Evolutionary conservation across 345 rosid species (phyloP).

Genomic region (Eucalyptus urophylla): DNA sequence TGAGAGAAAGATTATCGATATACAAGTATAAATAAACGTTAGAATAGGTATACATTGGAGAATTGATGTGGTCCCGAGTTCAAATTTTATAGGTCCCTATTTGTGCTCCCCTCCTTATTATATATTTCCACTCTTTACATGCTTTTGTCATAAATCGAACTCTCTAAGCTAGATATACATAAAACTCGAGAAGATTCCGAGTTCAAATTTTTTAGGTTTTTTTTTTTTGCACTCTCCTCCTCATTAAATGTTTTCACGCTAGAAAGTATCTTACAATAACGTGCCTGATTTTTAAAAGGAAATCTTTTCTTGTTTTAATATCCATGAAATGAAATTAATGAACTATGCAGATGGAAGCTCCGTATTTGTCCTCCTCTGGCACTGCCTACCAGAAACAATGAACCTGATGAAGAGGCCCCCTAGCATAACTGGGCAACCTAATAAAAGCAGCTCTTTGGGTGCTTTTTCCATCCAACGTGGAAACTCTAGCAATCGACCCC

Average conservation of each 20-base stretch:
- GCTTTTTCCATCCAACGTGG: background rate
- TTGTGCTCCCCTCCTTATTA: background rate
- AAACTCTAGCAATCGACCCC: background rate
- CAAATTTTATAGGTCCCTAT: background rate
- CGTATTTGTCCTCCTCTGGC: background rate
- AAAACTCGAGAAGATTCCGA: accelerated
- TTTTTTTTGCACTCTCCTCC: background rate
- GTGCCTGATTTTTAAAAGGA: background rate
- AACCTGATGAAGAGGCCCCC: background rate
- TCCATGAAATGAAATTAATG: background rate
- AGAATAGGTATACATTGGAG: too few species aligned
- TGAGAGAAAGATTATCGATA: too few species aligned
- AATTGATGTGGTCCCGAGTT: background rate
- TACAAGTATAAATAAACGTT: too few species aligned
- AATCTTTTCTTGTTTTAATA: background rate
- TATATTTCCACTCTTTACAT: background rate
- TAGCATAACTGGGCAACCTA: background rate
- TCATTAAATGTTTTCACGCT: too few species aligned
- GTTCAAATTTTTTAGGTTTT: background rate
- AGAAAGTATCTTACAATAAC: background rate
- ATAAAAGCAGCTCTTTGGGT: background rate
- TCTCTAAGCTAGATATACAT: background rate
- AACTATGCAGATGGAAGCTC: background rate
- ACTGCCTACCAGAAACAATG: background rate
- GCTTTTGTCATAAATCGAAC: too few species aligned